Percentiles rank a stretch among this genome's conserved stretches.
These are phyloP conservation scores for Apophysomyces variabilis DNA, from an alignment of 371 early-diverging fungal species.

Conservation along the genomic window DNA sequence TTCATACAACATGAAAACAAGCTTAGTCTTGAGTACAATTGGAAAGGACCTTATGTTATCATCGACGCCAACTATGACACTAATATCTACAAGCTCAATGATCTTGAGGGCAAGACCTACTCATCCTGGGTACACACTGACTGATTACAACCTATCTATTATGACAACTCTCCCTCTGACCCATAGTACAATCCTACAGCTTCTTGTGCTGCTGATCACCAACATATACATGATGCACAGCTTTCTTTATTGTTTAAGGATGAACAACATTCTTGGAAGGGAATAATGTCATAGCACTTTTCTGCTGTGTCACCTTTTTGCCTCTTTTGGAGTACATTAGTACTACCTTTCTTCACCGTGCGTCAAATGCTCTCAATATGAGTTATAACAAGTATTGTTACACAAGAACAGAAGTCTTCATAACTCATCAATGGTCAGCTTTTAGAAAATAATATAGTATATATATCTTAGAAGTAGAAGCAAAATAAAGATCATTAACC, in stretches of 20 bases:
- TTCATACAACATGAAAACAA: conserved; percentile 15
- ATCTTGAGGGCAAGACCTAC: conserved; percentile 9
- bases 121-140: conserved; percentile 19
- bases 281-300: background rate
- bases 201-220: background rate
- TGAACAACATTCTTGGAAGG: background rate
- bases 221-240: too few species aligned
- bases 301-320: too few species aligned
- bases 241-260: background rate
- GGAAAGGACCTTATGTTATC: conserved; percentile 18
- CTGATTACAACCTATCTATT: background rate
- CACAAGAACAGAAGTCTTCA: too few species aligned
- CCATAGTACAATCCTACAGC: background rate
- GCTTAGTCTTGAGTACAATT: conserved; percentile 15
- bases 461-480: too few species aligned
- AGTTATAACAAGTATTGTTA: too few species aligned
- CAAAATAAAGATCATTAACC: too few species aligned
- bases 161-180: background rate
- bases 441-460: too few species aligned
- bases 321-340: too few species aligned
- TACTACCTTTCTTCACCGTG: too few species aligned
- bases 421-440: too few species aligned
- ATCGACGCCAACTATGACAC: background rate
- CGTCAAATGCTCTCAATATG: too few species aligned
- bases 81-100: conserved; percentile 14